phyloP scores from a whole-genome alignment of 768 basidiomycete genomes.

The Tylopilus sp. region DNA sequence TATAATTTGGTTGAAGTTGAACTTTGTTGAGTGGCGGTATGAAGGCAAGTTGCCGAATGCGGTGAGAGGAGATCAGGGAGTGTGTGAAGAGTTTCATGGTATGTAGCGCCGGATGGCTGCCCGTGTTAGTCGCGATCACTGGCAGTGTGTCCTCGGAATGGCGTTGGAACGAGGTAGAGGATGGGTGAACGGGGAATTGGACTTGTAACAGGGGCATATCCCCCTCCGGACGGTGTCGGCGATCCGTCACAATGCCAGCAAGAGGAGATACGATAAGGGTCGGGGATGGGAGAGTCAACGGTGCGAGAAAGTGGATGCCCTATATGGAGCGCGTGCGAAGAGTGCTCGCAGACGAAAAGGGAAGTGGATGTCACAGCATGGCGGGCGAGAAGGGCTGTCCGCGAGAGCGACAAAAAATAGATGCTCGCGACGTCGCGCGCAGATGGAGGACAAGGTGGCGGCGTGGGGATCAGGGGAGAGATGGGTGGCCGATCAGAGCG shows the following conservation, averaged over 20 bases:
- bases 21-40: neutral
- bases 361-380: constrained; percentile 4
- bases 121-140: constrained; percentile 14
- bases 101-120: constrained; percentile 10
- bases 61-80: neutral
- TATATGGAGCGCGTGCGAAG: constrained; percentile 10
- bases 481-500: too few species aligned
- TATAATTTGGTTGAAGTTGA: neutral
- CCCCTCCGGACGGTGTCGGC: neutral
- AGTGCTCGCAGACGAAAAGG: neutral
- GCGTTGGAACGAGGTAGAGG: neutral
- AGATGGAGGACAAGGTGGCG: too few species aligned
- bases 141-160: constrained; percentile 10
- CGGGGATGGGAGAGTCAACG: too few species aligned
- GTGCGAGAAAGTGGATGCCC: neutral
- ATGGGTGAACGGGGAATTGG: neutral
- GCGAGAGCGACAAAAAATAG: constrained; percentile 6
- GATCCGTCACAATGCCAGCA: constrained; percentile 11
- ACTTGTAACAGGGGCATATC: constrained; percentile 12
- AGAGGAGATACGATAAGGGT: neutral
- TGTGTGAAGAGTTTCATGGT: constrained; percentile 10
- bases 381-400: constrained; percentile 7
- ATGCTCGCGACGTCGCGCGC: neutral
- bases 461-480: too few species aligned
- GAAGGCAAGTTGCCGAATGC: constrained; percentile 10